Evolutionary conservation across 1,284 basidiomycete genomes (phyloP).

Genomic region (Melampsora larici-populina): DNA sequence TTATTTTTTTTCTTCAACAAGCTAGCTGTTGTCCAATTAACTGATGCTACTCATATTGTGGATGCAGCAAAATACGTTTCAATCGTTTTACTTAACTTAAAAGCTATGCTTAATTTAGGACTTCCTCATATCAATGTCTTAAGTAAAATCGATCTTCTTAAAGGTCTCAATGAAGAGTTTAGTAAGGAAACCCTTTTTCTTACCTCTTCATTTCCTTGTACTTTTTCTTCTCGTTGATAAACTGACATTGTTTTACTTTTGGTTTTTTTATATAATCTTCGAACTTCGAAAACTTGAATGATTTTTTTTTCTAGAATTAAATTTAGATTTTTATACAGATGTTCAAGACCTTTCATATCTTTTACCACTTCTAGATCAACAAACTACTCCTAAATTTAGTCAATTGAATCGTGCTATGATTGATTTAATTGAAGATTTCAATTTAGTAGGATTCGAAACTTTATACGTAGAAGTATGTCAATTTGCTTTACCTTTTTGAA

Average conservation of each 20-base stretch:
- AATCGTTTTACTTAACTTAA: constrained; percentile 80
- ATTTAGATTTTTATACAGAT: constrained; percentile 95
- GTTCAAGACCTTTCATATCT: constrained; percentile 93
- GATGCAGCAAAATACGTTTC: constrained; percentile 94
- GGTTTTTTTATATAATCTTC: no score
- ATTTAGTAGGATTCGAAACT: constrained; percentile 94
- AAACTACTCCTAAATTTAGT: constrained; percentile 57
- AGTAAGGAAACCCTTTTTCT: constrained; percentile 55
- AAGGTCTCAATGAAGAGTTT: constrained; percentile 74
- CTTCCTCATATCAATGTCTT: constrained; percentile 96
- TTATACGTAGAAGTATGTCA: constrained; percentile 73
- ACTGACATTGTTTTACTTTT: not conserved
- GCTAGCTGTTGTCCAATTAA: constrained; percentile 90
- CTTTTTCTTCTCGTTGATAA: not conserved
- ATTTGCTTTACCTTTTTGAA: not conserved
- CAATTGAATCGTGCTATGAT: constrained; percentile 84
- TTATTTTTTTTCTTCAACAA: constrained; percentile 52
- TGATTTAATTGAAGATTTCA: constrained; percentile 87
- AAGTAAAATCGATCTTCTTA: constrained; percentile 86
- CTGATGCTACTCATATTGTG: constrained; percentile 94
- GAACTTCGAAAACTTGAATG: no score
- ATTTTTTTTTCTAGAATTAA: no score
- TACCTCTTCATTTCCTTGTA: not conserved
- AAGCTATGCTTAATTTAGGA: constrained; percentile 97
- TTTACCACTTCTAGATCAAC: constrained; percentile 64